Evolutionary conservation across 2,329 filamentous ascomycete species (phyloP), one percentile per base, ranked within the genome.

Genomic region (Pseudogymnoascus verrucosus): DNA sequence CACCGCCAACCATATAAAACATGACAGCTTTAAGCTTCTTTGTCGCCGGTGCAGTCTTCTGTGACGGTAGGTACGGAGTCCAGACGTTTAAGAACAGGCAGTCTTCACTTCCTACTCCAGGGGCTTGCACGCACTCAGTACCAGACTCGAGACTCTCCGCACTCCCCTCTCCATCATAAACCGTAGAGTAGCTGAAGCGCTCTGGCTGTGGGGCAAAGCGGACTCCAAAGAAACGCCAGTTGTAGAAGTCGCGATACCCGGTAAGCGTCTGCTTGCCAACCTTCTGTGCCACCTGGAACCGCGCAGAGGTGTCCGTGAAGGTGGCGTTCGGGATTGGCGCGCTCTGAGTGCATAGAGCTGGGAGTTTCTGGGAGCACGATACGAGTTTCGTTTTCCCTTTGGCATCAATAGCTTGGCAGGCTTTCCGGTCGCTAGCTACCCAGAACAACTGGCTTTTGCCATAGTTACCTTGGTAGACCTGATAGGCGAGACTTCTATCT

Each of bases 211-310:
- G 62, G 4, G 69, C 69, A 66, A 67, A 71, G 61, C 69, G 66
- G 36, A 71, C 63, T 10, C 68, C 68, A 1, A 69, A 51, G 61
- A 70, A 70, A n/a, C 75, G 74, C 66, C 80, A 81, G 23, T 71
- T 82, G 67, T 82, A 78, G 64, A 80, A 76, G 69, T 84, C 82
- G 5, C 80, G 77, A 67, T 79, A 82, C 1, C 82, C 81, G 16
- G 78, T 71, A 62, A 77, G 81, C 0, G 70, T 77, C 63, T 81
- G 80, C 12, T 75, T 74, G 21, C 71, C 72, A 1, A 78, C 76
- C 4, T 74, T 64, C 8, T 82, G 70, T 12, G 74, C 71, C 21
- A 81, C 66, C 40, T 67, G 67, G 62, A 76, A 70, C 36, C 76
- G 78, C 12, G 74, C 69, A 31, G 73, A 70, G 10, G 68, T 72